These are phyloP conservation scores for Arabidopsis thaliana DNA, from an alignment of 345 rosid genomes.

Conservation along the genomic window TAIR10.1 NC_003076.8:23039001-23039500, in stretches of 20 bases:
- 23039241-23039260: constrained; percentile 45
- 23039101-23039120: not conserved
- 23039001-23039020: not conserved
- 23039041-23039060: not conserved
- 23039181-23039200: constrained; percentile 58
- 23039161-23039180: constrained; percentile 7
- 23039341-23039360: constrained; percentile 51
- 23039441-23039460: constrained; percentile 28
- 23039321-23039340: constrained; percentile 49
- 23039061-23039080: not conserved
- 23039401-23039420: constrained; percentile 42
- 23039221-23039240: constrained; percentile 41
- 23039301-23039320: constrained; percentile 71
- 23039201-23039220: constrained; percentile 51
- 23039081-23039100: not conserved
- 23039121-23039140: not conserved
- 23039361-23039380: constrained; percentile 57
- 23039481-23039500: constrained; percentile 59
- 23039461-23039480: constrained; percentile 40
- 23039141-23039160: not conserved
- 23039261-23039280: constrained; percentile 61
- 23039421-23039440: constrained; percentile 50
- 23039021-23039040: not conserved
- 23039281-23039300: constrained; percentile 52
- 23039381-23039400: constrained; percentile 56